phyloP scores from a whole-genome alignment of 2,329 filamentous ascomycete genomes.

The Botrytis galanthina region DNA sequence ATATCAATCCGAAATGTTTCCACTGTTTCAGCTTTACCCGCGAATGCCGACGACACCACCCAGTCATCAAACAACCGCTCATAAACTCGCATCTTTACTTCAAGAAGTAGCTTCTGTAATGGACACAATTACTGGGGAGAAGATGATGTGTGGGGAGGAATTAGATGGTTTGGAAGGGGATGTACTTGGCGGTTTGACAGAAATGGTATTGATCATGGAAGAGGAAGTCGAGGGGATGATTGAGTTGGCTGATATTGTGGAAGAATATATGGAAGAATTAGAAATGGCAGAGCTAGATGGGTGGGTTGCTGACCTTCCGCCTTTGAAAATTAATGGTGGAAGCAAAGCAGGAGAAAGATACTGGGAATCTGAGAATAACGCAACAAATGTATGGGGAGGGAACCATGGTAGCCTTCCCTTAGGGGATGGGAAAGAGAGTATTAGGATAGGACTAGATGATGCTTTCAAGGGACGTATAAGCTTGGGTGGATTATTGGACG shows the following conservation, averaged over 20 bases:
- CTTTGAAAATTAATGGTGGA: neutral
- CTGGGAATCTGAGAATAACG: neutral
- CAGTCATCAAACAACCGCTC: conserved; percentile 3
- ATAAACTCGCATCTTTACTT: conserved; percentile 11
- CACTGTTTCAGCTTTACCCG: neutral
- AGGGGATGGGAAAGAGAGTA: neutral
- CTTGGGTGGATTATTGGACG: conserved; percentile 5
- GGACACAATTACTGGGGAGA: conserved; percentile 14
- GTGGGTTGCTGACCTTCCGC: neutral
- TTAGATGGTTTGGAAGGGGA: conserved; percentile 3
- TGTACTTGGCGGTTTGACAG: conserved; percentile 15
- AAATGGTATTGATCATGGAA: conserved; percentile 18
- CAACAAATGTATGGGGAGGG: neutral
- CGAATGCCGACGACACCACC: neutral
- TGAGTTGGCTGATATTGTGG: conserved; percentile 11
- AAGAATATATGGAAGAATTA: conserved; percentile 19
- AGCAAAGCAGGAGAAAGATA: neutral
- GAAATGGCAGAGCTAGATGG: conserved; percentile 9
- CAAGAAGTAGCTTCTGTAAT: conserved; percentile 17
- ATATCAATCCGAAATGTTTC: neutral
- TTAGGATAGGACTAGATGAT: neutral
- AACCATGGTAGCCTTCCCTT: neutral
- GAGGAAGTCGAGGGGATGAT: conserved; percentile 17
- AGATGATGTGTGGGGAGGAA: conserved; percentile 19
- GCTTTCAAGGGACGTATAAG: neutral